Conservation (phyloP, 106 monocot species). For the Cymbidium sinense region DNA sequence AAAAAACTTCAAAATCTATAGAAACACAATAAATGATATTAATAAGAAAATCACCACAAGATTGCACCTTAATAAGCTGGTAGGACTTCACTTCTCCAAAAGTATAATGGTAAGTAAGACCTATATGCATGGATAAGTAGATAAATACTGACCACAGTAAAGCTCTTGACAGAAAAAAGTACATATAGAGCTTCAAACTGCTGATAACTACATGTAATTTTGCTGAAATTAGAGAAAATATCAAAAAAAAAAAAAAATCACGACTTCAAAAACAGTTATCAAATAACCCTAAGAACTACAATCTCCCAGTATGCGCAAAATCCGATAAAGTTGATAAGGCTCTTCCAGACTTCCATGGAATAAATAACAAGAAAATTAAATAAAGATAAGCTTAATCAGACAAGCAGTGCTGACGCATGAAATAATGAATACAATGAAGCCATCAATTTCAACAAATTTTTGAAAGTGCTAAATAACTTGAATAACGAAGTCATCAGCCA, state of each 20-base stretch:
- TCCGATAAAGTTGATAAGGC: not conserved
- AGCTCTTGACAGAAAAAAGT: slow-evolving; percentile 1
- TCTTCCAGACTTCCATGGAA: not conserved
- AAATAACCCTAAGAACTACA: not conserved
- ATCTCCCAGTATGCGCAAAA: not conserved
- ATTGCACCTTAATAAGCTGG: not conserved
- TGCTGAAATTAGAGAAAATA: not conserved
- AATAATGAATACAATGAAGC: not conserved
- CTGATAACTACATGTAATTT: slow-evolving; percentile 4
- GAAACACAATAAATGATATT: not conserved
- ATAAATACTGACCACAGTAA: slow-evolving; percentile 8
- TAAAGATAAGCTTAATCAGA: too few relatives aligned
- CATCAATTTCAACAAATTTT: not conserved
- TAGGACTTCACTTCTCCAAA: not conserved
- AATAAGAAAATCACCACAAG: not conserved
- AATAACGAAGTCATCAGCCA: not conserved
- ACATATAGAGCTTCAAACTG: not conserved
- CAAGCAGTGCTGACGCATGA: not conserved
- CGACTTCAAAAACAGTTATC: not conserved
- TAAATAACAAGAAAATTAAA: not conserved
- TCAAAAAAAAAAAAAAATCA: not conserved
- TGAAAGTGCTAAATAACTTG: not conserved
- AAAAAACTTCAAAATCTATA: not conserved
- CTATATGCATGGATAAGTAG: not conserved
- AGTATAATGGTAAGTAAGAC: not conserved